Evolutionary conservation across 805 yeast genomes (phyloP).

Genomic region (Ogataea minuta): DNA sequence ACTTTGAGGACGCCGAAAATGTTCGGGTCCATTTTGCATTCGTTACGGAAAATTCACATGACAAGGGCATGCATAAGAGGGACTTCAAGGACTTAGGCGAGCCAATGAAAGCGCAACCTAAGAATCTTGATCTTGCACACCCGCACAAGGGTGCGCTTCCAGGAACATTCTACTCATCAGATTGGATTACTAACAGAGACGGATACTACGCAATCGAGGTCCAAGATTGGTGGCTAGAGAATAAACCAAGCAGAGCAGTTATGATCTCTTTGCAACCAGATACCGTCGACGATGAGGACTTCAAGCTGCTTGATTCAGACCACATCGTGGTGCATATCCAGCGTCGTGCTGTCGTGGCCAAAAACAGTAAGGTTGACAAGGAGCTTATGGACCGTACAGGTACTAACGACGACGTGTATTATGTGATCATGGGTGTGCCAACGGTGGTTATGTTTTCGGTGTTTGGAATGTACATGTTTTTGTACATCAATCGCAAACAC

Average conservation of each 20-base stretch:
- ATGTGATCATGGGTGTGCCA: constrained; percentile 67
- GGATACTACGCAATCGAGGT: constrained; percentile 67
- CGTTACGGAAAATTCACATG: constrained; percentile 52
- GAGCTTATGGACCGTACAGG: constrained; percentile 38
- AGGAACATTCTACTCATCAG: constrained; percentile 59
- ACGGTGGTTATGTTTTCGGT: constrained; percentile 59
- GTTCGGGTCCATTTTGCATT: constrained; percentile 68
- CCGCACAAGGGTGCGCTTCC: constrained; percentile 29
- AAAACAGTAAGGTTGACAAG: constrained; percentile 37
- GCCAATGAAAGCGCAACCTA: constrained; percentile 18
- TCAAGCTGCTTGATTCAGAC: constrained; percentile 44
- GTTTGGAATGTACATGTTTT: constrained; percentile 62
- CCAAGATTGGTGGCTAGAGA: constrained; percentile 62
- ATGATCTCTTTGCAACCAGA: constrained; percentile 75
- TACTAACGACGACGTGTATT: constrained; percentile 45
- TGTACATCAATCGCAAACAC: constrained; percentile 52
- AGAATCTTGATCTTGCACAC: constrained; percentile 18
- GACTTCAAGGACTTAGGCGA: constrained; percentile 26
- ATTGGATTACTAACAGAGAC: constrained; percentile 60
- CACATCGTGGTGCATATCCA: constrained; percentile 46
- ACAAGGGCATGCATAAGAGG: constrained; percentile 55
- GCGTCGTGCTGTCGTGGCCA: constrained; percentile 54
- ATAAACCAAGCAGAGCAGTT: constrained; percentile 51
- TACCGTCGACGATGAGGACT: constrained; percentile 61
- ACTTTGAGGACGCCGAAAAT: constrained; percentile 56